These are phyloP conservation scores for Dendrostoma leiphaemia DNA, from an alignment of 2,329 filamentous ascomycete genomes.

Conservation along the genomic window DNA sequence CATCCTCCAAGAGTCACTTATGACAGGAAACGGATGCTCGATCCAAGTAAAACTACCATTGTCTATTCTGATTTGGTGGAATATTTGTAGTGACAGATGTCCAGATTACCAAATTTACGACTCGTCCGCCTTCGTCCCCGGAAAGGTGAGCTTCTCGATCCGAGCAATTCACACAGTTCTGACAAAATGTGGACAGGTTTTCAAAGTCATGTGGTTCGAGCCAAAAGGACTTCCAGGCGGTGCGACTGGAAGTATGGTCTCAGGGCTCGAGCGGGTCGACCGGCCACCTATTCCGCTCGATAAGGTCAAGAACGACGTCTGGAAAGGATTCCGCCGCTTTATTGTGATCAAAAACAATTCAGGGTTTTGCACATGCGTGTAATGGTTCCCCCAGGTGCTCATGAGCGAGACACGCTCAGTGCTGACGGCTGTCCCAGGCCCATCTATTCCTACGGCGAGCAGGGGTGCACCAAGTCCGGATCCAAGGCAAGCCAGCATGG, in stretches of 20 bases:
- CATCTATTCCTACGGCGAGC: constrained; percentile 53
- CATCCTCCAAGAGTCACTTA: no score
- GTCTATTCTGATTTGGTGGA: no score
- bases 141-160: not conserved
- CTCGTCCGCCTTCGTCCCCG: no score
- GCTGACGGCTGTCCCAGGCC: constrained; percentile 36
- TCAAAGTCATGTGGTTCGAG: constrained; percentile 56
- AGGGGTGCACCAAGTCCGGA: constrained; percentile 52
- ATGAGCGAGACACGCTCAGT: not conserved
- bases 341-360: constrained; percentile 50
- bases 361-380: constrained; percentile 57
- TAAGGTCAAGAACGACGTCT: constrained; percentile 37
- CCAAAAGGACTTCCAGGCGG: constrained; percentile 28
- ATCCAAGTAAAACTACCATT: no score
- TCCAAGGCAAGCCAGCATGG: constrained; percentile 53
- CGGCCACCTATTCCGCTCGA: constrained; percentile 8
- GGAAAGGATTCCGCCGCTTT: constrained; percentile 52
- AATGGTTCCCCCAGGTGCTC: no score
- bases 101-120: no score
- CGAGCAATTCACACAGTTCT: not conserved
- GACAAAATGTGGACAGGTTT: constrained; percentile 38
- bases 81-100: no score
- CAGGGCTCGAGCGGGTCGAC: constrained; percentile 22
- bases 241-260: constrained; percentile 22
- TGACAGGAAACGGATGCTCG: no score